Conservation (phyloP, 306 rosid genomes). For the Inga laurina region DNA sequence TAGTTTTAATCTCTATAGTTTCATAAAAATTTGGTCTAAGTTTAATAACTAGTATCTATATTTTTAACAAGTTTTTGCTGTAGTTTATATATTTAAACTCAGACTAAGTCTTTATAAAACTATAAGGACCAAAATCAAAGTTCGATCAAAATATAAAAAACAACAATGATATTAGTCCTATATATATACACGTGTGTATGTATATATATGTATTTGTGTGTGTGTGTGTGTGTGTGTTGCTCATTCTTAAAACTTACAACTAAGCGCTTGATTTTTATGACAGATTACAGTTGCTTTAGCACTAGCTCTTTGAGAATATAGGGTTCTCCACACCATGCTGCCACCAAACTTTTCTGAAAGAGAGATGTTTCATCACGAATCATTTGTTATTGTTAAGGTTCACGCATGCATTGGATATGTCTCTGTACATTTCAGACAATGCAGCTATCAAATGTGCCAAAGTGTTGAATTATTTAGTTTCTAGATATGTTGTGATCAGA, state of each 20-base stretch:
- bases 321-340: conserved; percentile 25
- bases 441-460: conserved; percentile 37
- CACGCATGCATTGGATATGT: conserved; percentile 2
- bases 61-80: too few species aligned
- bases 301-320: conserved; percentile 20
- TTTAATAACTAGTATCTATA: too few species aligned
- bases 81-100: too few species aligned
- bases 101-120: too few species aligned
- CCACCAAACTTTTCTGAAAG: conserved; percentile 25
- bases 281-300: conserved; percentile 77
- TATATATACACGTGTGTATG: too few species aligned
- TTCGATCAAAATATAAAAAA: too few species aligned
- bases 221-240: neutral
- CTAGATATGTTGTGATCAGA: neutral
- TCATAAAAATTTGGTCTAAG: too few species aligned
- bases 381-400: neutral
- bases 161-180: too few species aligned
- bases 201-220: neutral
- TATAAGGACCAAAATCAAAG: too few species aligned
- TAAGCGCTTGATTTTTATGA: conserved; percentile 30
- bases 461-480: conserved; percentile 29
- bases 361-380: conserved; percentile 22
- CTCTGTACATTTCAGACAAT: conserved; percentile 50
- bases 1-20: too few species aligned
- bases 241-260: neutral